Conservation (phyloP, 2,329 filamentous ascomycete species). For the Neobulgaria alba region DNA sequence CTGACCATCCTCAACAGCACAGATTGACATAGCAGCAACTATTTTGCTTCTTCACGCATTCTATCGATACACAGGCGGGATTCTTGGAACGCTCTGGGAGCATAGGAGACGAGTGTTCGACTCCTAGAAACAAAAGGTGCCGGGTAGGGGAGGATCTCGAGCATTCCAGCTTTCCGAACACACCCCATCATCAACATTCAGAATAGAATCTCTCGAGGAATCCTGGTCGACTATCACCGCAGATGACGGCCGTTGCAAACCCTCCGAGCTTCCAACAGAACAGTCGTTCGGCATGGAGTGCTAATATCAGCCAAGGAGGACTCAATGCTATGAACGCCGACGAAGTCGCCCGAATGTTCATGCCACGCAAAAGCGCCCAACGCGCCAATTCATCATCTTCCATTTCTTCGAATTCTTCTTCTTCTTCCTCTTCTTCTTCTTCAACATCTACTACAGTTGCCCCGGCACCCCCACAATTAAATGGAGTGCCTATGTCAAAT, state of each 20-base stretch:
- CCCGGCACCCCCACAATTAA: conserved; percentile 50
- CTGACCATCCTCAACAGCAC: too few relatives aligned
- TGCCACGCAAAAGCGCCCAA: conserved; percentile 79
- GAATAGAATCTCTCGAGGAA: too few relatives aligned
- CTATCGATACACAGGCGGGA: too few relatives aligned
- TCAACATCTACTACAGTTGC: conserved; percentile 57
- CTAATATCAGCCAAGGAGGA: conserved; percentile 50
- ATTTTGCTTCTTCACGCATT: too few relatives aligned
- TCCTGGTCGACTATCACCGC: conserved; percentile 16
- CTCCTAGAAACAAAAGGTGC: too few relatives aligned
- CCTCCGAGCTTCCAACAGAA: conserved; percentile 55
- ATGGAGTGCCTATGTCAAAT: conserved; percentile 41
- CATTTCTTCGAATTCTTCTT: conserved; percentile 56
- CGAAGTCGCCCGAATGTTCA: conserved; percentile 80
- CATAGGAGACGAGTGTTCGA: too few relatives aligned
- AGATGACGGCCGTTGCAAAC: conserved; percentile 61
- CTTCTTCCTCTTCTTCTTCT: conserved; percentile 47
- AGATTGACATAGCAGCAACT: too few relatives aligned
- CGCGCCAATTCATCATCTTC: conserved; percentile 89
- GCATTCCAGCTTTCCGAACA: conserved; percentile 13
- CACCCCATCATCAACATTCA: conserved; percentile 8
- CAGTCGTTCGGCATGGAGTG: conserved; percentile 57
- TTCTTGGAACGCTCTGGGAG: too few relatives aligned
- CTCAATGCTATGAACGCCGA: conserved; percentile 69
- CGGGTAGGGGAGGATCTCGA: background rate